These are phyloP conservation scores for Termitomyces sp. DNA, from an alignment of 1,284 basidiomycete species.

Conservation along the genomic window DNA sequence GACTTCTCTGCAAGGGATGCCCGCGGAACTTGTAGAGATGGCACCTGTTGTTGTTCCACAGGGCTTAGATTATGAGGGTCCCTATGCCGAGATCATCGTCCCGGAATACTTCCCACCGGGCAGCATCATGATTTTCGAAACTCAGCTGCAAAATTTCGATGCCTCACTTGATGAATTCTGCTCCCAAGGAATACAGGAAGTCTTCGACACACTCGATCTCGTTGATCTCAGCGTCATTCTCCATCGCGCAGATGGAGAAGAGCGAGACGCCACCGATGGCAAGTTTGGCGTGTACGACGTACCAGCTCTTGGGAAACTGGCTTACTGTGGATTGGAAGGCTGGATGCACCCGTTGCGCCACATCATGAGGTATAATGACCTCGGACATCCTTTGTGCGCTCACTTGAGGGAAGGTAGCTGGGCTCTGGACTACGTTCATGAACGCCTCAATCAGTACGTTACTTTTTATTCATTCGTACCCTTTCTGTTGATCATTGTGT, in stretches of 20 bases:
- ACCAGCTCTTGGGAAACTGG: conserved; percentile 66
- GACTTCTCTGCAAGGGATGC: conserved; percentile 66
- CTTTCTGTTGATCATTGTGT: not conserved
- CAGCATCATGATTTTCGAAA: conserved; percentile 86
- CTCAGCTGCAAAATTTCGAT: conserved; percentile 69
- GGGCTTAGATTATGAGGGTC: conserved; percentile 61
- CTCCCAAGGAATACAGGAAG: conserved; percentile 60
- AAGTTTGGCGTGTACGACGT: conserved; percentile 76
- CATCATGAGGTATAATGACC: conserved; percentile 84
- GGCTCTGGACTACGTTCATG: conserved; percentile 82
- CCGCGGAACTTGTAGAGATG: conserved; percentile 66
- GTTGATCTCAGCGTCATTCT: conserved; percentile 86
- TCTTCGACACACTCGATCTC: conserved; percentile 71
- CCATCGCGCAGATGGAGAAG: conserved; percentile 84
- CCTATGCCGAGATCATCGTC: conserved; percentile 73
- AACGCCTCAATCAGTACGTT: conserved; percentile 68
- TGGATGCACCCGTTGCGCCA: conserved; percentile 88
- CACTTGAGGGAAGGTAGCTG: conserved; percentile 85
- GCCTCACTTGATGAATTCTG: conserved; percentile 68
- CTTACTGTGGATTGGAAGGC: conserved; percentile 90
- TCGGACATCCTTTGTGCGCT: conserved; percentile 85
- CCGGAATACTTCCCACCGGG: conserved; percentile 90
- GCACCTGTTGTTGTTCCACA: conserved; percentile 46
- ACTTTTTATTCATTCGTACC: conserved; percentile 1
- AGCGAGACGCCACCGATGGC: conserved; percentile 77